Evolutionary conservation across 1,284 basidiomycete genomes (phyloP), one percentile per base, ranked within the genome.

Genomic region (Trametes polyzona): DNA sequence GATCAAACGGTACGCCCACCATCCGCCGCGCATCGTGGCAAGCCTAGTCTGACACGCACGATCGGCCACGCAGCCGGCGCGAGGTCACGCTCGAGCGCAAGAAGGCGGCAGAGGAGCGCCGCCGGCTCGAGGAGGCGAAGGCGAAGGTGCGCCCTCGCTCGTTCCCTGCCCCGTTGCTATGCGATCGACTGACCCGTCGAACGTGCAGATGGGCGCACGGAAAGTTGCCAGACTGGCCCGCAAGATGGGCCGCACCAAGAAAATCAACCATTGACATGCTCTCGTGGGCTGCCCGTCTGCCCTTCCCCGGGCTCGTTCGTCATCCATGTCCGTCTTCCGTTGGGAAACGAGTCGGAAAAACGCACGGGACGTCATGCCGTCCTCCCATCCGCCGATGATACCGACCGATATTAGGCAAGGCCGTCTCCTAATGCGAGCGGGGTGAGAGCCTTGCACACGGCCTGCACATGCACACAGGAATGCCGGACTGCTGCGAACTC

Each of bases 181-280:
- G 44, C 44, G 47, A 48, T 49, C 40, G 32, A 30, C 49, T 47
- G 49, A 53, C 46, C 44, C 47, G 44, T 37, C 52, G 50, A 42
- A 43, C 43, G 56, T 57, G 23, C 59, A 92, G 90, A 88, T 93
- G 87, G 89, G 90, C 55, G 88, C 87, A 46, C 78, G 83, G 55
- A 92, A 87, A 72, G 83, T 88, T 39, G 87, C 87, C 10, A 78
- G 90, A 52, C 75, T 89, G 46, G 81, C 85, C 55, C 82, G 86
- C 52, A 87, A 77, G 73, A 84, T 83, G 52, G 90, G 90, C 37
- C 78, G 88, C 36, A 84, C 83, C 41, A 93, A 91, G 71, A 92
- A 91, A 71, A 82, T 93, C 58, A 88, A 88, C 60, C 85, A 85
- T 29, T 90, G 68, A 83, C 56, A 35, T n/a, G 11, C 16, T 30